Percentiles rank a stretch among this genome's conserved stretches.
Evolutionary conservation across 2,329 filamentous ascomycete genomes (phyloP).

Genomic region (Leptoxyphium fumago): DNA sequence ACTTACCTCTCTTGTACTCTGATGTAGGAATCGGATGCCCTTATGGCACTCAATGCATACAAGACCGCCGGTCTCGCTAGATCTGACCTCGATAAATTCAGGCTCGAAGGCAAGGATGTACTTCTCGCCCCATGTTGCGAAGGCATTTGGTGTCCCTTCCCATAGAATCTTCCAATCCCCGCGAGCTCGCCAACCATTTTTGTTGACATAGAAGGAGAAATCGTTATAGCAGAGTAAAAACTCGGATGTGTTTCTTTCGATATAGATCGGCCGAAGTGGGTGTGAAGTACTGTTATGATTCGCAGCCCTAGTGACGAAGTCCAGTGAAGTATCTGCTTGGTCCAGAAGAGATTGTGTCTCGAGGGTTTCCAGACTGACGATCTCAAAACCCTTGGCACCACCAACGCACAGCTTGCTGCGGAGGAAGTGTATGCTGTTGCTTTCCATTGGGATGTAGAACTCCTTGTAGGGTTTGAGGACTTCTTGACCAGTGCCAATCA

Average conservation of each 20-base stretch:
- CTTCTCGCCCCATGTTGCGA: conserved; percentile 77
- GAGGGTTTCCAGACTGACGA: conserved; percentile 91
- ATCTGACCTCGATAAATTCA: conserved; percentile 91
- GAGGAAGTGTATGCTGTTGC: conserved; percentile 95
- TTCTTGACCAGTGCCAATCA: conserved; percentile 88
- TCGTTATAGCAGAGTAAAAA: conserved; percentile 97
- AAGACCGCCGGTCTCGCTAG: conserved; percentile 79
- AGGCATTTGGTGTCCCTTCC: conserved; percentile 85
- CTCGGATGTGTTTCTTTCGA: conserved; percentile 90
- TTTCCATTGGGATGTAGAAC: conserved; percentile 97
- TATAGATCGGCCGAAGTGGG: conserved; percentile 66
- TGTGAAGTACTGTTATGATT: conserved; percentile 38
- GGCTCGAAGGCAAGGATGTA: conserved; percentile 96
- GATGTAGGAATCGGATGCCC: conserved; percentile 95
- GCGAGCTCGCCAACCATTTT: conserved; percentile 90
- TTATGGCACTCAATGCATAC: conserved; percentile 93
- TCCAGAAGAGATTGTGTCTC: conserved; percentile 95
- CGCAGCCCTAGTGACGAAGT: conserved; percentile 90
- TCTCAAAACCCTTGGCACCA: conserved; percentile 89
- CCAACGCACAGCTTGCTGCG: conserved; percentile 94
- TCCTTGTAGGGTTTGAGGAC: conserved; percentile 96
- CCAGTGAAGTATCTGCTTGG: conserved; percentile 91
- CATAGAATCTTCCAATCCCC: conserved; percentile 96
- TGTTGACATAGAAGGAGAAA: conserved; percentile 98
- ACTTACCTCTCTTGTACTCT: conserved; percentile 86